phyloP scores from a whole-genome alignment of 257 asterid species.

The Verbascum thapsus region DNA sequence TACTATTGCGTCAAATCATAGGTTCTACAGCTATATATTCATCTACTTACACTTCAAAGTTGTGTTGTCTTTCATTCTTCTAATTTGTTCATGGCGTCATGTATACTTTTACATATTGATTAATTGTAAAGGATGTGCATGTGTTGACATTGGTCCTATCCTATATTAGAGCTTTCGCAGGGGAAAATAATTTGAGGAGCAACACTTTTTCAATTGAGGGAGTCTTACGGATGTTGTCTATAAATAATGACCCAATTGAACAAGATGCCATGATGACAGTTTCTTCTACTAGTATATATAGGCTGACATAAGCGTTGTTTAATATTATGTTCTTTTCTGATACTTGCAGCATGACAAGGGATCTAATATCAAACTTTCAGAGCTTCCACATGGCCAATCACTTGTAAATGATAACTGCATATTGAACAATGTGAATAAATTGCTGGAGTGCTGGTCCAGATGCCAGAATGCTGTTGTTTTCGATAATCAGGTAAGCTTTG shows the following conservation, averaged over 20 bases:
- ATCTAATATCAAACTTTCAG: slow-evolving; percentile 37
- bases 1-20: slow-evolving; percentile 9
- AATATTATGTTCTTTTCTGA: slow-evolving; percentile 30
- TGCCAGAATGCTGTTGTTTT: slow-evolving; percentile 58
- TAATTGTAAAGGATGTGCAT: background rate
- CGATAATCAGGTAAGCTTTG: slow-evolving; percentile 61
- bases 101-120: slow-evolving; percentile 4
- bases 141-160: slow-evolving; percentile 5
- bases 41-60: slow-evolving; percentile 1
- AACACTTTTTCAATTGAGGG: slow-evolving; percentile 2
- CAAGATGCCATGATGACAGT: slow-evolving; percentile 6
- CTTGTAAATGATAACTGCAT: slow-evolving; percentile 34
- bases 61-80: background rate
- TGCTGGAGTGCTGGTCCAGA: slow-evolving; percentile 55
- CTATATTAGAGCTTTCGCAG: slow-evolving; percentile 7
- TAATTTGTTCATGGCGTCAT: slow-evolving; percentile 8
- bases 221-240: slow-evolving; percentile 16
- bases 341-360: slow-evolving; percentile 44
- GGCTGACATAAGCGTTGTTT: slow-evolving; percentile 10
- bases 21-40: slow-evolving; percentile 14
- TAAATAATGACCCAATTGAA: slow-evolving; percentile 8
- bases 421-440: slow-evolving; percentile 56
- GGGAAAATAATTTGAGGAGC: slow-evolving; percentile 16
- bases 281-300: slow-evolving; percentile 11
- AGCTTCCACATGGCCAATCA: slow-evolving; percentile 45